Evolutionary conservation across 2,329 filamentous ascomycete genomes (phyloP).

Genomic region (Apiospora arundinis): DNA sequence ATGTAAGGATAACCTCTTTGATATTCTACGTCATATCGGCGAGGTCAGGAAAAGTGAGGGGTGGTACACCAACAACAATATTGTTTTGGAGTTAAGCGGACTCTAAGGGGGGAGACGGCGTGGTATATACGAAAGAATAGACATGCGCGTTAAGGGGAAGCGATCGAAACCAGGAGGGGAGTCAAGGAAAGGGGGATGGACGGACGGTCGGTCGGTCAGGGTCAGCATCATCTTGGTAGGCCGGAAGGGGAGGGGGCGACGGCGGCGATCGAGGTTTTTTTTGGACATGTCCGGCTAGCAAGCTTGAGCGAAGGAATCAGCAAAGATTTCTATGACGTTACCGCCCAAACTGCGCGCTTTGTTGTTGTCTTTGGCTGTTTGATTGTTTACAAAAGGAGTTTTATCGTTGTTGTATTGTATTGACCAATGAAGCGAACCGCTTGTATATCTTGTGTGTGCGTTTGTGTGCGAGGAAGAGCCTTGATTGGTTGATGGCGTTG

Average conservation of each 20-base stretch:
- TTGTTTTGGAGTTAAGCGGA: constrained; percentile 5
- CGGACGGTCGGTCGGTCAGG: neutral
- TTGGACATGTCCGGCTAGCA: constrained; percentile 20
- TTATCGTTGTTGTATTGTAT: constrained; percentile 19
- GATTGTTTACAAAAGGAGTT: constrained; percentile 19
- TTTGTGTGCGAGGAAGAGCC: neutral
- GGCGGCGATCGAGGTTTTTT: constrained; percentile 7
- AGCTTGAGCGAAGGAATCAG: constrained; percentile 20
- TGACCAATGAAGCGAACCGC: constrained; percentile 5
- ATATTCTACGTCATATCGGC: neutral
- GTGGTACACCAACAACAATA: neutral
- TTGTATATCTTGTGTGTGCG: neutral
- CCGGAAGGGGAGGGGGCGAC: constrained; percentile 1
- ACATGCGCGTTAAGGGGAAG: neutral
- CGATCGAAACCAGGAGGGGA: neutral
- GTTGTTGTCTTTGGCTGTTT: constrained; percentile 19
- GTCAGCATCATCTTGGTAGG: constrained; percentile 18
- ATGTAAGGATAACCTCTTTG: neutral
- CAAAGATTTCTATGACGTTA: constrained; percentile 19
- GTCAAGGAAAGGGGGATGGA: constrained; percentile 4
- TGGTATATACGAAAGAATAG: constrained; percentile 14
- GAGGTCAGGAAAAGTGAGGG: neutral
- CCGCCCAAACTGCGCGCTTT: constrained; percentile 9
- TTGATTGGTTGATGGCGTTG: neutral
- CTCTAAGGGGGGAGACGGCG: neutral